A percentile compares a stretch with the other conserved stretches of the same genome.
Evolutionary conservation across 164 flowering plant genomes (phyloP).

Genomic region (Hamamelis virginiana): DNA sequence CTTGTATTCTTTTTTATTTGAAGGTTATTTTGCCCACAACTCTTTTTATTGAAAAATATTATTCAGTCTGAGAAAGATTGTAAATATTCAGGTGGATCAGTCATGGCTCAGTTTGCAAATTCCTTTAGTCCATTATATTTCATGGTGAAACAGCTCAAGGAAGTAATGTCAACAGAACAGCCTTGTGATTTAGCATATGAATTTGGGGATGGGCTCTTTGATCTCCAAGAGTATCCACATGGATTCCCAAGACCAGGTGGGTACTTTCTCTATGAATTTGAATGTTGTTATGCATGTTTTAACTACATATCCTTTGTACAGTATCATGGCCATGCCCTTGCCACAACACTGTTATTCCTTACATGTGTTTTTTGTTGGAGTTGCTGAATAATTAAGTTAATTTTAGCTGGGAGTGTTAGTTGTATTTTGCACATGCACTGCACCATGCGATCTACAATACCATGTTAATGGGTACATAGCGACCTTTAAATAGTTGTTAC

Average conservation of each 20-base stretch:
- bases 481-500: no score
- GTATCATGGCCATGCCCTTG: neutral
- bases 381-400: neutral
- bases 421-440: no score
- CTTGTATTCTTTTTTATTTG: neutral
- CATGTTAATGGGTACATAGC: no score
- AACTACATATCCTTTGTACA: neutral
- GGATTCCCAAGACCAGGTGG: constrained; percentile 70
- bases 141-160: constrained; percentile 41
- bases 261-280: neutral
- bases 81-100: constrained; percentile 43
- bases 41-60: neutral
- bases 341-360: neutral
- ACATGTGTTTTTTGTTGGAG: neutral
- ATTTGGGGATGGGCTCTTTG: constrained; percentile 70
- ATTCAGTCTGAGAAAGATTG: neutral
- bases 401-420: no score
- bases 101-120: constrained; percentile 35
- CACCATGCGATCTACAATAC: no score
- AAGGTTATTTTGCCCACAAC: neutral
- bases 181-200: constrained; percentile 84
- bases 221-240: constrained; percentile 49
- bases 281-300: neutral
- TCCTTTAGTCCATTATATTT: constrained; percentile 62
- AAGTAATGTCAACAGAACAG: constrained; percentile 81